Evolutionary conservation across 2,329 filamentous ascomycete species (phyloP), one percentile per base, ranked within the genome.

Genomic region (Apiospora saccharicola): DNA sequence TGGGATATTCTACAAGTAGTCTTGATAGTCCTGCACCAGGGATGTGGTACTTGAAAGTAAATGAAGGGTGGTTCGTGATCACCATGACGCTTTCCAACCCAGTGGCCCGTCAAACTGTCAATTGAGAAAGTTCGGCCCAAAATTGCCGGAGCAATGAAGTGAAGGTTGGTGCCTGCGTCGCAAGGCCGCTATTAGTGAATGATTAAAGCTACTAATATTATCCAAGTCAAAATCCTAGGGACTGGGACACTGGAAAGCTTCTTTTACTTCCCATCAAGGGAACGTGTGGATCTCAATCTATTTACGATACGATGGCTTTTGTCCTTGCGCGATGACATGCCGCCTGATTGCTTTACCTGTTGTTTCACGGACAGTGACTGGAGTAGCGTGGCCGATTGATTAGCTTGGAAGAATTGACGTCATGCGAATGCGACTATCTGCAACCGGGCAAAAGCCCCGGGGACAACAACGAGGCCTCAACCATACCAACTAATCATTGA

Each of bases 361-460:
- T n/a, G 57, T 41, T 37, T 64, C 57, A 37, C 34, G 19, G 41
- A 8, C 3, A 64, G 34, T 10, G 30, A 64, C 57, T 64, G 30
- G 34, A 37, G 30, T 64, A 37, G 57, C 57, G 30, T 64, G 57
- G 57, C 34, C 57, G 26, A 37, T 22, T 61, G 26, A 37, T 22
- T 61, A 61, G 53, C 53, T 61, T 64, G 34, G 34, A 7, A 13
- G 57, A 22, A 64, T 64, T 64, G 57, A 64, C 57, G 57, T 64
- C 57, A 64, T 64, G 57, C 22, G 34, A 64, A 64, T 64, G 57
- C 34, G 57, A 64, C 57, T 22, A 41, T n/a, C 34, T 64, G 57
- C 57, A 37, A n/a, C 57, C 57, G 57, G 57, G 57, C 57, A 64
- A 41, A 64, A 64, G 34, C 30, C 24, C 34, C 57, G 57, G 53